A percentile compares a stretch with the other conserved stretches of the same genome.
phyloP scores from a whole-genome alignment of 2,329 filamentous ascomycete genomes.

The Aspergillus udagawae region DNA sequence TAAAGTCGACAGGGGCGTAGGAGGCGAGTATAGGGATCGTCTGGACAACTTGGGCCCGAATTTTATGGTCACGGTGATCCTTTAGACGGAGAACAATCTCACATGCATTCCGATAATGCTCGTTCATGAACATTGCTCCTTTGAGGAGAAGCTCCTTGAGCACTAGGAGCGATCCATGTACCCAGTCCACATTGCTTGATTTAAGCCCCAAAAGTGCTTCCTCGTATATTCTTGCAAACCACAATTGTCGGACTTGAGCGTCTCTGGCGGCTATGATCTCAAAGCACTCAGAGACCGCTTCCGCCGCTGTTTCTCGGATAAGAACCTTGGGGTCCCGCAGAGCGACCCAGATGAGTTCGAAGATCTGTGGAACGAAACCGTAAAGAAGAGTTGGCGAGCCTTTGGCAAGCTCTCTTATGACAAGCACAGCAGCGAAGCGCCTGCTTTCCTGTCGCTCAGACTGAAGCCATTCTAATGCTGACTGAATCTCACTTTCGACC shows the following conservation, averaged over 20 bases:
- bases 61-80: conserved; percentile 83
- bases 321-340: conserved; percentile 84
- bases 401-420: conserved; percentile 82
- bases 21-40: conserved; percentile 90
- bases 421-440: conserved; percentile 86
- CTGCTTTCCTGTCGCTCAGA: conserved; percentile 90
- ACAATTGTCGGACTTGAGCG: conserved; percentile 76
- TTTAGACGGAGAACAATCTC: conserved; percentile 91
- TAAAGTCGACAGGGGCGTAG: conserved; percentile 89
- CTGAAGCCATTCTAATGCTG: conserved; percentile 93
- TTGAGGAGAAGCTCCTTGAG: conserved; percentile 90
- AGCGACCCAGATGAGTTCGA: conserved; percentile 94
- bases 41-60: conserved; percentile 82
- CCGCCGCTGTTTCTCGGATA: conserved; percentile 85
- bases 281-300: conserved; percentile 92
- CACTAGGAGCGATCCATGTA: conserved; percentile 90
- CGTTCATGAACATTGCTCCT: conserved; percentile 99
- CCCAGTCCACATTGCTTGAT: conserved; percentile 75
- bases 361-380: conserved; percentile 88
- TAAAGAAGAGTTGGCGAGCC: conserved; percentile 96
- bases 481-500: conserved; percentile 95
- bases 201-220: conserved; percentile 78
- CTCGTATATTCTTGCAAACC: conserved; percentile 87
- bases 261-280: conserved; percentile 93
- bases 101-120: conserved; percentile 85